A percentile compares a stretch with the other conserved stretches of the same genome.
Conservation (phyloP, 2,329 filamentous ascomycete genomes). For the Stagonosporopsis cucurbitacearum region DNA sequence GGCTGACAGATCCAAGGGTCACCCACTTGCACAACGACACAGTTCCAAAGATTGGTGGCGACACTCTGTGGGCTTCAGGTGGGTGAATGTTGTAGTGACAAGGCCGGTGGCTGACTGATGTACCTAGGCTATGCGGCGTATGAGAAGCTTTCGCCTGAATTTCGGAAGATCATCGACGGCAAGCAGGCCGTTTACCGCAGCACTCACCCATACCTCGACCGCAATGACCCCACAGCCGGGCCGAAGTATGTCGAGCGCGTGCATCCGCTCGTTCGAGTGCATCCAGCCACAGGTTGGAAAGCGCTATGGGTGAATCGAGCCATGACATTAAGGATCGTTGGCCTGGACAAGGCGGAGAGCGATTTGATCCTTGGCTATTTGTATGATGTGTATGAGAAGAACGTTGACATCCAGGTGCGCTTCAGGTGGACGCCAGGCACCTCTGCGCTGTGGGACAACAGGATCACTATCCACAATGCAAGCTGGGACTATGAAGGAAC, state of each 20-base stretch:
- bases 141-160: constrained; percentile 73
- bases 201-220: constrained; percentile 71
- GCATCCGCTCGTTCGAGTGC: constrained; percentile 72
- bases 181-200: constrained; percentile 69
- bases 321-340: constrained; percentile 73
- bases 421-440: constrained; percentile 74
- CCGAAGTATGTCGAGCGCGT: constrained; percentile 71
- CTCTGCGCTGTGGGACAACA: constrained; percentile 74
- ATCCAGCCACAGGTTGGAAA: constrained; percentile 78
- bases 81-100: neutral
- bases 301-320: constrained; percentile 73
- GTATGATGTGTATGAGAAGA: constrained; percentile 71
- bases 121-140: constrained; percentile 71
- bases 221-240: constrained; percentile 64
- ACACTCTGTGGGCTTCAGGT: constrained; percentile 72
- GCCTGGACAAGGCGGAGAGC: constrained; percentile 71
- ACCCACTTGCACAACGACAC: constrained; percentile 75
- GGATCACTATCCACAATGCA: constrained; percentile 76
- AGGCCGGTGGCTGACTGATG: constrained; percentile 33
- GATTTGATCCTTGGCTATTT: constrained; percentile 71
- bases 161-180: constrained; percentile 74
- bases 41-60: constrained; percentile 68
- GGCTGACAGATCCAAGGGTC: constrained; percentile 47
- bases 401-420: constrained; percentile 73
- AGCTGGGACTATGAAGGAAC: constrained; percentile 75